Base-by-base conservation (phyloP, 306 rosid species). In the Quercus alba region DNA sequence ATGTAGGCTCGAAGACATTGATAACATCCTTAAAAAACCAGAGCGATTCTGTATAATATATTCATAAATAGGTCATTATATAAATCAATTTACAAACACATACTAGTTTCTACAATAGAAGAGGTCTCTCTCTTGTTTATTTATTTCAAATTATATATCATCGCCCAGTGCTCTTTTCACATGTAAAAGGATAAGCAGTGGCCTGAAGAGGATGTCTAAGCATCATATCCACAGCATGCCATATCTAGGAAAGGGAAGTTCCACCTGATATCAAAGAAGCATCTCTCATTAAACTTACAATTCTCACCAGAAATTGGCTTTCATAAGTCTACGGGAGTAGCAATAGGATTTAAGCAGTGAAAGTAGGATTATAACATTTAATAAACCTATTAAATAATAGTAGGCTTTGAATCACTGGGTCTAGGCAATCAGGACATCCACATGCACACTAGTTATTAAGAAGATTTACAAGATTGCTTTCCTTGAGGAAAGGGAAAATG, bases 181-280 rank as follows among this genome's bases (percentile, higher is more conserved):
- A 70, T 74, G 81, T 71, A 75, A 78, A 81, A 49, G 77, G 82
- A 75, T 31, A 62, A 83, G 72, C 83, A 84, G 79, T 73, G 84
- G 81, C 78, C 81, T 57, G 75, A 77, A 75, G 64, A 83, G 81
- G 57, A 56, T 26, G 74, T 83, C 71, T 79, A 78, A 56, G 82
- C 87, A 58, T 77, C 80, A 73, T 71, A 84, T 81, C 71, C 88
- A 75, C 82, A 12, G 77, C 75, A 76, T 78, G 84, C 82, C 83
- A 77, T 44, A 68, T 52, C 78, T 72, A 12, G 75, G 57, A 82
- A 72, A 35, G 79, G 81, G 41, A 21, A 81, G 81, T 81, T 82
- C 88, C 80, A 87, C 88, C 92, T 86, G 88, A 83, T 67, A 75
- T 19, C 70, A 83, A n/a, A 58, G 26, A 81, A 80, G 51, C 70